A percentile compares a stretch with the other conserved stretches of the same genome.
Evolutionary conservation across 106 monocot species (phyloP).

Genomic region (Dactylorhiza incarnata): DNA sequence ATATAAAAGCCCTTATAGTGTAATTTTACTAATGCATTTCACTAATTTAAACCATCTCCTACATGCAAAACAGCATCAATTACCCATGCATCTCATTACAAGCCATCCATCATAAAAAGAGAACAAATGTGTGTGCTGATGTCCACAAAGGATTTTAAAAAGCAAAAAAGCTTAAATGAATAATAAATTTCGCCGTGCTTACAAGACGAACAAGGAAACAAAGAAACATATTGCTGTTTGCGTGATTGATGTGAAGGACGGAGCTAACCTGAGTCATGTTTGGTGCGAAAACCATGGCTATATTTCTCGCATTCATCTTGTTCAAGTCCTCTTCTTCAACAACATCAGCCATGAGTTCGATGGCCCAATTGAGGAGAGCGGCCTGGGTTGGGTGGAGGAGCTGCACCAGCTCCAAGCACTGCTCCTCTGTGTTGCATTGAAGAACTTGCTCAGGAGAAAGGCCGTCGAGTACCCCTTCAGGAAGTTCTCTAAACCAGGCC

Average conservation of each 20-base stretch:
- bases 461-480: slow-evolving; percentile 75
- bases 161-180: too few relatives aligned
- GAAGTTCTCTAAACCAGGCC: slow-evolving; percentile 98
- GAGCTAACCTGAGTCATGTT: slow-evolving; percentile 87
- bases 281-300: slow-evolving; percentile 97
- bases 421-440: slow-evolving; percentile 77
- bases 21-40: too few relatives aligned
- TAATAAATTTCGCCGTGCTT: too few relatives aligned
- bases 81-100: too few relatives aligned
- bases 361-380: slow-evolving; percentile 79
- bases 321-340: slow-evolving; percentile 81
- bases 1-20: too few relatives aligned
- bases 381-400: slow-evolving; percentile 59
- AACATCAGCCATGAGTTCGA: slow-evolving; percentile 94
- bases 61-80: too few relatives aligned
- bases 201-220: background rate
- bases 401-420: slow-evolving; percentile 68
- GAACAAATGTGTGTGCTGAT: too few relatives aligned
- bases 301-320: slow-evolving; percentile 98
- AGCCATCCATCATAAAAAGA: too few relatives aligned
- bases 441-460: slow-evolving; percentile 90
- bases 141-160: too few relatives aligned
- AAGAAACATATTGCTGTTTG: background rate
- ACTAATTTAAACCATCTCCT: too few relatives aligned
- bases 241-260: background rate